These are phyloP conservation scores for Sarcocystis neurona DNA, from an alignment of 169 alveolate species.

Conservation along the genomic window DNA sequence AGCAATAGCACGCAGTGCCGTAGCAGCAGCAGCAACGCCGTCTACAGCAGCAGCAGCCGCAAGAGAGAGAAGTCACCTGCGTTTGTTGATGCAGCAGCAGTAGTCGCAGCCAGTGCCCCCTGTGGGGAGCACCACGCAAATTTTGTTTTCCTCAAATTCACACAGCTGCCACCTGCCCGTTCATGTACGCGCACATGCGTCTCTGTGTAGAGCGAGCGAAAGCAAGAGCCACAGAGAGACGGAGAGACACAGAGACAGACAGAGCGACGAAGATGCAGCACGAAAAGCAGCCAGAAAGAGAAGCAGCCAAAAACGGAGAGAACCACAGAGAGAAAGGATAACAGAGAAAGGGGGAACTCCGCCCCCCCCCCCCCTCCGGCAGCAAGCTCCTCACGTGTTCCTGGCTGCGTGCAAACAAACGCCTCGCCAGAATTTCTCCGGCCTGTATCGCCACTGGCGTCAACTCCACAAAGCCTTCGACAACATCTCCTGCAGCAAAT, in stretches of 20 bases:
- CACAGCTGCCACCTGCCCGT: no score
- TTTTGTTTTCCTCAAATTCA: no score
- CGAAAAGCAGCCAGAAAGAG: constrained; percentile 8
- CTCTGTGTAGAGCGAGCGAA: no score
- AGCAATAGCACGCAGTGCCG: no score
- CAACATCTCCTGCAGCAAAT: constrained; percentile 52
- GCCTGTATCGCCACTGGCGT: constrained; percentile 98
- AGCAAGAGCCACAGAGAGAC: not conserved
- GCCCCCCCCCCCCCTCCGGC: not conserved
- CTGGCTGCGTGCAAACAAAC: constrained; percentile 85
- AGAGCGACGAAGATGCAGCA: not conserved
- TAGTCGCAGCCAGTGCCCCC: no score
- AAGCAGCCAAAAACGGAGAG: not conserved
- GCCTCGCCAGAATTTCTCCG: constrained; percentile 93
- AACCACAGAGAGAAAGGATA: not conserved
- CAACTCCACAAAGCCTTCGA: constrained; percentile 91
- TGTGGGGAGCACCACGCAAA: no score
- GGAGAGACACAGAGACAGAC: not conserved
- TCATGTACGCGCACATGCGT: no score
- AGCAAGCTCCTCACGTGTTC: constrained; percentile 32
- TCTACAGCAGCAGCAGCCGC: no score
- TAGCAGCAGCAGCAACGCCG: no score
- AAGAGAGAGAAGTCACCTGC: no score
- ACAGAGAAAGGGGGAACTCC: no score
- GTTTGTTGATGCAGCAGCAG: no score